A percentile compares a stretch with the other conserved stretches of the same genome.
Evolutionary conservation across 441 rosid genomes (phyloP).

Genomic region (Pelargonium australe): DNA sequence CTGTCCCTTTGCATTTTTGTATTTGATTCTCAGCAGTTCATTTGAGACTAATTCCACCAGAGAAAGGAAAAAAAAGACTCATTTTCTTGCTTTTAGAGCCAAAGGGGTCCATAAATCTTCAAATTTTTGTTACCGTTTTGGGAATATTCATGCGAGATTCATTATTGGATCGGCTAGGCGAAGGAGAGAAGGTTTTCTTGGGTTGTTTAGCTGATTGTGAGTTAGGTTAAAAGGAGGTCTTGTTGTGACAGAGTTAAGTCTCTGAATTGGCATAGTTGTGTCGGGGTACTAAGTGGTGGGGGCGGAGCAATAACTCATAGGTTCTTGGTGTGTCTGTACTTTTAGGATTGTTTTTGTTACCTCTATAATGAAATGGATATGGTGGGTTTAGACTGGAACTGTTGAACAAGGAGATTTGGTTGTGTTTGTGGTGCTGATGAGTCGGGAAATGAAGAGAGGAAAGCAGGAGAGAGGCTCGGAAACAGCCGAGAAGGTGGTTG

Average conservation of each 20-base stretch:
- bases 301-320: background rate
- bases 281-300: background rate
- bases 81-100: background rate
- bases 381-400: background rate
- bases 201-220: background rate
- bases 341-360: background rate
- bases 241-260: background rate
- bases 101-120: background rate
- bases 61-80: background rate
- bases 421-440: background rate
- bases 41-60: too few species aligned
- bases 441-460: slow-evolving; percentile 28
- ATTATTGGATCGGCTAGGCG: too few species aligned
- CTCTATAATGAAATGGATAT: background rate
- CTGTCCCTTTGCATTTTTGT: background rate
- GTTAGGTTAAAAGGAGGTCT: background rate
- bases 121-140: background rate
- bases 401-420: background rate
- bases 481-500: slow-evolving; percentile 66
- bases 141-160: background rate
- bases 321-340: background rate
- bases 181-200: background rate
- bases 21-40: background rate
- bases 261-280: background rate
- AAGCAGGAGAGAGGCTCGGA: slow-evolving; percentile 28